Evolutionary conservation across 2,329 filamentous ascomycete species (phyloP), one percentile per base, ranked within the genome.

Genomic region (Exophiala sp.): DNA sequence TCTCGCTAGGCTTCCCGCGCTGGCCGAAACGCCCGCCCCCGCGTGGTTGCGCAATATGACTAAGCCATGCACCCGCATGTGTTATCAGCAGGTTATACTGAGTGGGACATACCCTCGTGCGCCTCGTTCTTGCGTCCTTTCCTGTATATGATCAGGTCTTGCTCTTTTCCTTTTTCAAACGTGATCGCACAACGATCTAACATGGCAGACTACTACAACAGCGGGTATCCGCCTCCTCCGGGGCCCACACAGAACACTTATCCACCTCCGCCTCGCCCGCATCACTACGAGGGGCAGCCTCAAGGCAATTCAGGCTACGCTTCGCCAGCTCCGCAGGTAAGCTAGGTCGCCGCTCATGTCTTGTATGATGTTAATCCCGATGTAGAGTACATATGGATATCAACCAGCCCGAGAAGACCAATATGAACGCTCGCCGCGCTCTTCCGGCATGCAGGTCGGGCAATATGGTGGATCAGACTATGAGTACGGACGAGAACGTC

Each of bases 391-490:
- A 2, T 46, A 52, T 21, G 51, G 47, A 9, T 62, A 63, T 41
- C 58, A 55, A 33, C 61, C 60, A 39, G 48, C 61, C 10, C 55
- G 54, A 8, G 60, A 63, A 35, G 56, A 62, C 21, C 53, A 56
- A 34, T 62, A 62, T 42, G 41, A 40, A 20, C 50, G 46, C 39
- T 58, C 58, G n/a, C 58, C 58, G 1, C 52, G 53, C 12, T 52
- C 46, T n/a, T 55, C 60, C 24, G 59, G 48, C 6, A 58, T 55
- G 55, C 58, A 58, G 45, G 54, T 62, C 20, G 55, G 54, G 9
- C 51, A 55, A 34, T 63, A 60, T 38, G 51, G 51, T 18, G 54
- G 55, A 12, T 34, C 46, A 18, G 52, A 55, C 16, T 34, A 42
- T 47, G 50, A 53, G 3, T 43, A 62, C 34, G 21, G 33, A n/a